Percentiles rank a stretch among this genome's conserved stretches.
These are phyloP conservation scores for Jamesozyma hellenica DNA, from an alignment of 805 yeast genomes.

Conservation along the genomic window DNA sequence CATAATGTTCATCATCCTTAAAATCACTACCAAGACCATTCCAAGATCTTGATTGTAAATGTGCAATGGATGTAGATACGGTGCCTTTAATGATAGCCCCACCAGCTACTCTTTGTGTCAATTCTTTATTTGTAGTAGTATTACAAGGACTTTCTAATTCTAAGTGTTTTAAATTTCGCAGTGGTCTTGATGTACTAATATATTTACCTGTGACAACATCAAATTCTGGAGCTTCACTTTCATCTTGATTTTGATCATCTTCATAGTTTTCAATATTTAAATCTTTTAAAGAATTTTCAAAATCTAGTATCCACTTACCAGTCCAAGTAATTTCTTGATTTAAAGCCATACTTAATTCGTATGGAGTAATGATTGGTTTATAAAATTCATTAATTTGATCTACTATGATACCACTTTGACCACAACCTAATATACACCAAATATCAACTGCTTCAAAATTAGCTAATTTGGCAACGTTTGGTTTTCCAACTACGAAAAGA, in stretches of 20 bases:
- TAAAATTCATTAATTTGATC: conserved; percentile 72
- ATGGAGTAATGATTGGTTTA: conserved; percentile 90
- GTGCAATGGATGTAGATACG: conserved; percentile 78
- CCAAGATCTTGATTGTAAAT: conserved; percentile 69
- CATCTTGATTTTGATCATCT: conserved; percentile 9
- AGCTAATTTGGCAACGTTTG: conserved; percentile 93
- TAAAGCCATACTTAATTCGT: conserved; percentile 76
- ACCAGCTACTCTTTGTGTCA: conserved; percentile 49
- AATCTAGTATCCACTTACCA: conserved; percentile 86
- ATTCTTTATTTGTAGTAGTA: conserved; percentile 17
- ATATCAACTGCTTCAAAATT: conserved; percentile 89
- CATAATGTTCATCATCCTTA: conserved; percentile 34
- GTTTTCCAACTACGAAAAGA: conserved; percentile 93
- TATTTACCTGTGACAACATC: conserved; percentile 80
- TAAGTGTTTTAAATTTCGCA: conserved; percentile 56
- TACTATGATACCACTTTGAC: conserved; percentile 82
- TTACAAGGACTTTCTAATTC: conserved; percentile 46
- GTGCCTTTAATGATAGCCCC: conserved; percentile 63
- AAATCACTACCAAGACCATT: conserved; percentile 86
- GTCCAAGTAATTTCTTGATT: conserved; percentile 76
- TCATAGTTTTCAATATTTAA: conserved; percentile 29
- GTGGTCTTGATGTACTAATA: conserved; percentile 61
- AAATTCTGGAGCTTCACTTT: conserved; percentile 56
- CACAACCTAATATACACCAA: conserved; percentile 93
- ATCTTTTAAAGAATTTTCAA: conserved; percentile 41